Evolutionary conservation across 2,329 filamentous ascomycete species (phyloP).

Genomic region (Ophiostoma australiae): DNA sequence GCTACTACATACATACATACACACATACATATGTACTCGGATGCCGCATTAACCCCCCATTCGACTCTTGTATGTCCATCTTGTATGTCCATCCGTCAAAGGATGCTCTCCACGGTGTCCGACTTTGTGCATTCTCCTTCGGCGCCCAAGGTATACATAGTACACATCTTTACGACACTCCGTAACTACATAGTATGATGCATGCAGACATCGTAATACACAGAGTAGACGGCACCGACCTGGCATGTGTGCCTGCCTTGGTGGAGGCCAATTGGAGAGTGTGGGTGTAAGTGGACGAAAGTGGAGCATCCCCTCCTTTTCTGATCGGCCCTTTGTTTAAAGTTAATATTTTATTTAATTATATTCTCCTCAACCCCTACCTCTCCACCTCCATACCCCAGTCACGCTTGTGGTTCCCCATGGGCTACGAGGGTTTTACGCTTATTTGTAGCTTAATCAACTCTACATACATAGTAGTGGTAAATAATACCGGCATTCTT

Average conservation of each 20-base stretch:
- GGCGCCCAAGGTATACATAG: neutral
- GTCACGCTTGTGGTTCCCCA: neutral
- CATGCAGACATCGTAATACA: neutral
- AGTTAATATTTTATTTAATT: slow-evolving; percentile 9
- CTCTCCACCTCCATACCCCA: slow-evolving; percentile 5
- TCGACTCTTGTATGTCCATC: too few relatives aligned
- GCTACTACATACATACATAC: too few relatives aligned
- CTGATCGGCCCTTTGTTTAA: slow-evolving; percentile 21
- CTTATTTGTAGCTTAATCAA: neutral
- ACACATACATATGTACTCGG: too few relatives aligned
- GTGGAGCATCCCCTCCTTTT: slow-evolving; percentile 11
- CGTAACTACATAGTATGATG: neutral
- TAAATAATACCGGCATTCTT: too few relatives aligned
- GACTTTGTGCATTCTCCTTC: too few relatives aligned
- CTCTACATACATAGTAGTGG: too few relatives aligned
- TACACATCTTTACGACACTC: neutral
- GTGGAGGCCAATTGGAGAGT: neutral
- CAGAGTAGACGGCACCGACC: neutral
- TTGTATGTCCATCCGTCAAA: too few relatives aligned
- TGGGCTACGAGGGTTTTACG: neutral
- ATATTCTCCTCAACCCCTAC: neutral
- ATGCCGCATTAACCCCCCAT: too few relatives aligned
- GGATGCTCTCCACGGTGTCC: too few relatives aligned
- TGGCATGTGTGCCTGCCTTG: neutral
- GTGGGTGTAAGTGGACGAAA: slow-evolving; percentile 18